Evolutionary conservation across 768 basidiomycete species (phyloP), one percentile per base, ranked within the genome.

Genomic region (Russula virescens): DNA sequence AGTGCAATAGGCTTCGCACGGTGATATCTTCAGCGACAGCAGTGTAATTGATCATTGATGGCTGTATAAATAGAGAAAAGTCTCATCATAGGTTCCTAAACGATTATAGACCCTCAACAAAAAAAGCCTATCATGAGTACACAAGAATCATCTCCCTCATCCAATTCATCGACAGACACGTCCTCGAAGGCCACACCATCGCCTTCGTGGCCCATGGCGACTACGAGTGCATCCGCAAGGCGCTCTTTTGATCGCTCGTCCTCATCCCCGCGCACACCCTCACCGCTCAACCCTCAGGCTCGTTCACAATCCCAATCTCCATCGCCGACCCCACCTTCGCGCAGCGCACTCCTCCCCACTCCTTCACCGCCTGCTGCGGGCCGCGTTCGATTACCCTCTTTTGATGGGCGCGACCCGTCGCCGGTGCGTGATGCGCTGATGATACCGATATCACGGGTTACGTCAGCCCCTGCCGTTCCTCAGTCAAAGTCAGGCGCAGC

Each of bases 371-470:
- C 43, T 23, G 3, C 61, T 35, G 26, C 35, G 2, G 19, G 21
- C 1, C 52, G 43, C 16, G 28, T 21, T 5, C 61, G 55, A 7
- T 23, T 50, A 28, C 40, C 45, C 21, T 54, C 64, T 26, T 58
- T 54, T 26, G 7, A 47, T 3, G 35, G 35, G 19, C 61, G n/a
- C 4, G 61, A 56, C 23, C 49, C 38, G 1, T 63, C 62, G 2
- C 52, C 58, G 13, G 52, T 43, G 14, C 62, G 52, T 19, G 8
- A 48, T 28, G 45, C 23, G 3, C 13, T 23, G 35, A 38, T 23
- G 35, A 38, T 60, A 19, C 63, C 63, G 6, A n/a, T 63, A 5
- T 26, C 63, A 40, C 63, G 63, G 21, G 58, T 55, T 50, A n/a
- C 50, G 26, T 62, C 64, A 38, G 64, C 64, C 5, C 61, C 64